A percentile compares a stretch with the other conserved stretches of the same genome.
Conservation (phyloP, 805 yeast species). For the Cyberlindnera maclurae region DNA sequence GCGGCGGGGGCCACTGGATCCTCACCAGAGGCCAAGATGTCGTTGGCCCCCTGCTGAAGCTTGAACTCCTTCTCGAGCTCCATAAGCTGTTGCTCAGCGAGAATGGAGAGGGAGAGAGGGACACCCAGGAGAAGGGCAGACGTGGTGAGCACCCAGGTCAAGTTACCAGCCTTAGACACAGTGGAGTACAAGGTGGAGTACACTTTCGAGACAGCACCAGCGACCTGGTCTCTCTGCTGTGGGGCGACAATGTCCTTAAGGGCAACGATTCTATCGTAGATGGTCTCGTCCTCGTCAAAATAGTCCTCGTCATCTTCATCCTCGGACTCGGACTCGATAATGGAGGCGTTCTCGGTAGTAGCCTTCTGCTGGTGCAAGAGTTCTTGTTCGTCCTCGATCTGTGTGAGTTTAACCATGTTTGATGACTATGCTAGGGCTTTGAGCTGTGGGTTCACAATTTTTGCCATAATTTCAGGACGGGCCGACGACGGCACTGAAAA, state of each 20-base stretch:
- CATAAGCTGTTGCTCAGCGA: constrained; percentile 87
- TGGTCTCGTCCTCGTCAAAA: constrained; percentile 76
- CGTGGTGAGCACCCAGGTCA: constrained; percentile 82
- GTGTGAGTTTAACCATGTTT: constrained; percentile 68
- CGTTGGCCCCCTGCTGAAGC: constrained; percentile 71
- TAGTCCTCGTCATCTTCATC: constrained; percentile 50
- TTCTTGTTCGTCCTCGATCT: constrained; percentile 49
- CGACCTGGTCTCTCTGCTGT: constrained; percentile 55
- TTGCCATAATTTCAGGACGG: too few relatives aligned
- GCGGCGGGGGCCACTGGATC: constrained; percentile 32
- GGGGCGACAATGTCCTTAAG: constrained; percentile 90
- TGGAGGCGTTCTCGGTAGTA: constrained; percentile 27
- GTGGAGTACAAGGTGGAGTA: constrained; percentile 38
- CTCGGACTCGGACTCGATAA: constrained; percentile 40
- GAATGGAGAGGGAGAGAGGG: constrained; percentile 82
- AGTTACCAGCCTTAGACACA: constrained; percentile 58
- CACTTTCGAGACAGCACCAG: constrained; percentile 25
- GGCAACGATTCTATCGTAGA: constrained; percentile 83
- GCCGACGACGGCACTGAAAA: too few relatives aligned
- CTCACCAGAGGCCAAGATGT: constrained; percentile 64
- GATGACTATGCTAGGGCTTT: too few relatives aligned
- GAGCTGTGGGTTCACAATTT: too few relatives aligned
- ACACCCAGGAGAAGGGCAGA: constrained; percentile 83
- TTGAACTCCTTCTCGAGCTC: constrained; percentile 92
- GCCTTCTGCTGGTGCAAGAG: constrained; percentile 24